Base-by-base conservation (phyloP, 257 asterid genomes). In the Leonotis leonurus region DNA sequence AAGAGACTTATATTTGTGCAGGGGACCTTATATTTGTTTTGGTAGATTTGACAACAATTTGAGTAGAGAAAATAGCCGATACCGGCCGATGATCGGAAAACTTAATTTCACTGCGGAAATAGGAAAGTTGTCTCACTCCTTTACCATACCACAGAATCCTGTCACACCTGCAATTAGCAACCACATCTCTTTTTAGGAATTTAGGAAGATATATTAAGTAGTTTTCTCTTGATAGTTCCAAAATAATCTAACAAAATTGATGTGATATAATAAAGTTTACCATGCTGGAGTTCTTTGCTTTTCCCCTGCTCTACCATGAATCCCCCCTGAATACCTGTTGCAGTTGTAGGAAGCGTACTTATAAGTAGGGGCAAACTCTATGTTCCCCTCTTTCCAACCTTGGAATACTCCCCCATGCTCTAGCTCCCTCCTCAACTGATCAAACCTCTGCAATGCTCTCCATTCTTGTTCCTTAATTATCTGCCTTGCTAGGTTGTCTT, bases 251-350 rank as follows among this genome's bases (percentile, higher is more conserved):
- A 66, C 17, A 65, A 65, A 35, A 29, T 24, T 61, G 48, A 60
- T 5, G n/a, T 13, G 64, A 59, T 64, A 20, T 22, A n/a, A n/a
- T n/a, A n/a, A 37, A 73, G 25, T 59, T 21, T 85, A 90, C 98
- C 96, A 90, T 73, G 98, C 98, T 25, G 98, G 98, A 71, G 98
- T 90, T 75, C 98, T 82, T 69, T 84, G 95, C 80, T 90, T 90
- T 81, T 90, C 96, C 51, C 98, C 94, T 18, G 79, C 77, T 77
- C 83, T 80, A 75, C 58, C 73, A 29, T 85, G 94, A 55, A 81
- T 36, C 63, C 89, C 98, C 54, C 98, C 96, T 1, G 96, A 88
- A 74, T 88, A 90, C 64, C 89, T 75, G 65, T 90, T 81, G 80
- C 80, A 46, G 68, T 85, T 87, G 68, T 80, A 78, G 56, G 94